Percentiles rank a stretch among this genome's conserved stretches.
These are phyloP conservation scores for Arachnomyces sp. DNA, from an alignment of 2,329 filamentous ascomycete species.

Conservation along the genomic window DNA sequence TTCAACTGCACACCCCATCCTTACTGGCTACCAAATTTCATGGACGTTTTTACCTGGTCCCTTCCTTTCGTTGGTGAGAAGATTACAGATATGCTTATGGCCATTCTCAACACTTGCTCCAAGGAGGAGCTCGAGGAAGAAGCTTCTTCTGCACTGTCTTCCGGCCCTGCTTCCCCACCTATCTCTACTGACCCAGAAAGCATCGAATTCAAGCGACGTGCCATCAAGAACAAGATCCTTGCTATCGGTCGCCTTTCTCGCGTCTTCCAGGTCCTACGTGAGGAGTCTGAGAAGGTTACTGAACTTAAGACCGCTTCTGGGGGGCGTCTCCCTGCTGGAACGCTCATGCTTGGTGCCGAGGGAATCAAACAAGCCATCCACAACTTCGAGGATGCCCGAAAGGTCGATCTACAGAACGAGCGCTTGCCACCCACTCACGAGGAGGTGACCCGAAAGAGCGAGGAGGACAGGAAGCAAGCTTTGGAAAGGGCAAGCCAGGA, in stretches of 20 bases:
- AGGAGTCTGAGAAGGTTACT: slow-evolving; percentile 93
- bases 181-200: slow-evolving; percentile 67
- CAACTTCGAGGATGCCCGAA: slow-evolving; percentile 91
- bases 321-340: slow-evolving; percentile 84
- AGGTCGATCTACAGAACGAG: slow-evolving; percentile 96
- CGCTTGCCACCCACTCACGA: slow-evolving; percentile 84
- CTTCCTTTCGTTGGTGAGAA: slow-evolving; percentile 97
- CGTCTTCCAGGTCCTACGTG: slow-evolving; percentile 95
- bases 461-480: slow-evolving; percentile 72
- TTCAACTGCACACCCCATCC: slow-evolving; percentile 99
- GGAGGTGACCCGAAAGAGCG: slow-evolving; percentile 75
- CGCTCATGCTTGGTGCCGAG: slow-evolving; percentile 94
- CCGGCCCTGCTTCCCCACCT: slow-evolving; percentile 67
- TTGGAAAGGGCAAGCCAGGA: slow-evolving; percentile 78
- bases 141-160: slow-evolving; percentile 62
- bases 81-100: slow-evolving; percentile 98
- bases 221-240: slow-evolving; percentile 99
- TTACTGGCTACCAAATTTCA: slow-evolving; percentile 99
- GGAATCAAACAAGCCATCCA: slow-evolving; percentile 98
- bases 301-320: slow-evolving; percentile 96
- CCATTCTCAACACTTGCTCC: slow-evolving; percentile 96
- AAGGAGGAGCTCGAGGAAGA: slow-evolving; percentile 95
- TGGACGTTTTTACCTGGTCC: slow-evolving; percentile 99
- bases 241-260: slow-evolving; percentile 93
- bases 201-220: slow-evolving; percentile 86